A percentile compares a stretch with the other conserved stretches of the same genome.
These are phyloP conservation scores for Trypanosoma melophagium DNA, from an alignment of 208 protist genomes.

Conservation along the genomic window DNA sequence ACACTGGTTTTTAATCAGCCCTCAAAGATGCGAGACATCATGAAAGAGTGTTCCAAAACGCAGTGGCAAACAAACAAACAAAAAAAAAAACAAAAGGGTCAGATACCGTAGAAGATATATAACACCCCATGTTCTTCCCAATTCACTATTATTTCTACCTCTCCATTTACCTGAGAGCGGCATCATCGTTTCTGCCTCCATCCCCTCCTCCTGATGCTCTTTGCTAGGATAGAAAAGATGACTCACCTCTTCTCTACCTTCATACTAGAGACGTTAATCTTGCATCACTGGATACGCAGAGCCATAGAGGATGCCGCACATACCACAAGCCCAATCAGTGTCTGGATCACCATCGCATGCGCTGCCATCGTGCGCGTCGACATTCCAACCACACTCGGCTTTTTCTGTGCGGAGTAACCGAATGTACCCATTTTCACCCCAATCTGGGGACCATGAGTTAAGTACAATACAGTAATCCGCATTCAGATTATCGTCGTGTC, in stretches of 20 bases:
- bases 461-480: constrained; percentile 89
- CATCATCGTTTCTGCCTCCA: too few relatives aligned
- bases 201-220: too few relatives aligned
- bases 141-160: too few relatives aligned
- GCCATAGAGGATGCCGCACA: constrained; percentile 77
- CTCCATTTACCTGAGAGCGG: too few relatives aligned
- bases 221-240: background rate
- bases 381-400: constrained; percentile 49
- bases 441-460: constrained; percentile 80
- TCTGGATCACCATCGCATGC: constrained; percentile 75
- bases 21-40: too few relatives aligned
- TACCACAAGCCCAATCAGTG: constrained; percentile 62
- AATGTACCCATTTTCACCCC: constrained; percentile 84
- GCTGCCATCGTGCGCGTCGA: constrained; percentile 48
- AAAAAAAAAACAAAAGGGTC: too few relatives aligned
- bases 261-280: too few relatives aligned
- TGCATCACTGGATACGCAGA: constrained; percentile 57
- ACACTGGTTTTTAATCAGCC: too few relatives aligned
- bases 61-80: too few relatives aligned
- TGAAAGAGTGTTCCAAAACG: too few relatives aligned
- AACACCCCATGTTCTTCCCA: too few relatives aligned
- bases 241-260: background rate
- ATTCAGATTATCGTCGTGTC: constrained; percentile 36
- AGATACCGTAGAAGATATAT: too few relatives aligned
- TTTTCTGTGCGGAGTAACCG: constrained; percentile 48